Conservation (phyloP, 1,139 yeast genomes). For the Pichia sp. region DNA sequence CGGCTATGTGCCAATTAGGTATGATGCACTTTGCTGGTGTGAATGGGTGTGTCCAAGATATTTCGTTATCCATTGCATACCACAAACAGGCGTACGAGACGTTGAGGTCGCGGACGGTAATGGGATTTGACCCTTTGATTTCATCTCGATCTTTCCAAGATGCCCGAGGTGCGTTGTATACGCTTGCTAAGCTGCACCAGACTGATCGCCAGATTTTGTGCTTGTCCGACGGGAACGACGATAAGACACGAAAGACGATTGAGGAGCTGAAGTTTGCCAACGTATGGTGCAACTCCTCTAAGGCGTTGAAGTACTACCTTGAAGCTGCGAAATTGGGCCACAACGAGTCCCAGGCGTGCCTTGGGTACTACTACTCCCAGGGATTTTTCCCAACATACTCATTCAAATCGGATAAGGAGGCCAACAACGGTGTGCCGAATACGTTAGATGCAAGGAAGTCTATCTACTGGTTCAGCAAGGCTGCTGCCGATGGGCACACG, state of each 20-base stretch:
- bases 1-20: constrained; percentile 67
- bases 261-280: constrained; percentile 31
- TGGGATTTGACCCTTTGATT: constrained; percentile 31
- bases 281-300: constrained; percentile 42
- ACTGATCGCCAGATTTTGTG: constrained; percentile 31
- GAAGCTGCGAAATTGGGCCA: constrained; percentile 75
- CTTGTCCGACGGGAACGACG: constrained; percentile 26
- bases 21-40: constrained; percentile 55
- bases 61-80: constrained; percentile 51
- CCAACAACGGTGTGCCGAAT: constrained; percentile 42
- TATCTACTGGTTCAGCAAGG: constrained; percentile 84
- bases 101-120: constrained; percentile 22
- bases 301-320: constrained; percentile 64
- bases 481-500: constrained; percentile 73
- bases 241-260: constrained; percentile 28
- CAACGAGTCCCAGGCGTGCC: constrained; percentile 76
- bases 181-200: constrained; percentile 33
- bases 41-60: constrained; percentile 35
- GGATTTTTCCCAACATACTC: constrained; percentile 49
- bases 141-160: constrained; percentile 31
- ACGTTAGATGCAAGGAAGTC: constrained; percentile 66
- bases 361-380: constrained; percentile 83
- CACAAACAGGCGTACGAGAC: constrained; percentile 48
- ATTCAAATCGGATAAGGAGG: constrained; percentile 30
- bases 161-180: constrained; percentile 32